Evolutionary conservation across 805 yeast species (phyloP), one percentile per base, ranked within the genome.

Genomic region (Starmerella asiatica): DNA sequence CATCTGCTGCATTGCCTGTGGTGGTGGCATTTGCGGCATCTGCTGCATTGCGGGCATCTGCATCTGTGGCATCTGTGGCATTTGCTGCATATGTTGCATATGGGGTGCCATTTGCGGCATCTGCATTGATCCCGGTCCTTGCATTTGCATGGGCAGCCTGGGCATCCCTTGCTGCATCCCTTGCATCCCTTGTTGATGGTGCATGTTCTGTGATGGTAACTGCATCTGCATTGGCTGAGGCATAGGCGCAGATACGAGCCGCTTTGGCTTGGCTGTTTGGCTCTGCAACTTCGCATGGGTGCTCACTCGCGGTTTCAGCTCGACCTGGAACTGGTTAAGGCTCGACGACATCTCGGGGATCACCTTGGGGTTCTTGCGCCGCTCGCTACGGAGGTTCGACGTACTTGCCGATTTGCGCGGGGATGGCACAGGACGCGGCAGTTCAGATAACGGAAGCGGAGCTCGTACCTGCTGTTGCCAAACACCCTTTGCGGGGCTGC

Each of bases 401-500:
- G 34, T 37, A 21, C 45, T 37, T 5, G 44, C 45, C 28, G 39
- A 21, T 19, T 44, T 46, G 21, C 46, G 46, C 15, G 50, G 46
- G 6, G 47, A 40, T 19, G 21, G 32, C 8, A 35, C 34, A 2
- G 45, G 49, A 16, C 29, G 33, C 12, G 40, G 45, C 14, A 42
- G 42, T 32, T 39, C 37, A 6, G 39, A 18, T 14, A 38, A 21
- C 29, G 47, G 38, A n/a, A 40, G 15, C 11, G 40, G 40, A 15
- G 37, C 21, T 21, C 33, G 37, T 8, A 24, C 26, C 6, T 27
- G 36, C 27, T 45, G 48, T 32, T 38, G 41, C 48, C 48, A 56
- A 32, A 54, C 43, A 3, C 60, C 60, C 47, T 54, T 52, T 21
- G 60, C 60, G 2, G 60, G 60, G 24, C 55, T 46, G 23, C 50